Base-by-base conservation (phyloP, 78 protist species). In the Dictyostelium intermedium region DNA sequence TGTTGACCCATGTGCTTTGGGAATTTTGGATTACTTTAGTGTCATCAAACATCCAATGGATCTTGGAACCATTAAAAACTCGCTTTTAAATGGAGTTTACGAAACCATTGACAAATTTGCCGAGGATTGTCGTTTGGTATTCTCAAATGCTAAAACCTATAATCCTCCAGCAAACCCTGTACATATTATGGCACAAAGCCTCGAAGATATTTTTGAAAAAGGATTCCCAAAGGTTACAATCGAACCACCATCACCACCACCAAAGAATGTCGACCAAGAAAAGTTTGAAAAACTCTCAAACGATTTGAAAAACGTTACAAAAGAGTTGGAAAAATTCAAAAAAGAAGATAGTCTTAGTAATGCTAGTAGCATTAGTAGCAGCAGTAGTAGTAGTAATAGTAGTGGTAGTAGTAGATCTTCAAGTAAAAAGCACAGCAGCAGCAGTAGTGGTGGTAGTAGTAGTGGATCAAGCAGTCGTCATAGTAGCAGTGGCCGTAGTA, bases 21-120 rank as follows among this genome's bases (percentile, higher is more conserved):
- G 60, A 25, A 91, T 98, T 63, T 98, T 98, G 23, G 98, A 94
- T 91, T 98, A 98, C 80, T 91, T 97, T 45, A 25, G 8, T 2
- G 41, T 92, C 53, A 92, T 98, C 85, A 95, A 96, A 76, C 80
- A 74, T 16, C 99, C 99, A 39, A 98, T 98, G 99, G 99, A 98
- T 80, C 85, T 98, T 45, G 97, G 96, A 23, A 98, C 99, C 10
- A 95, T 98, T 77, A 74, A 86, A 37, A 8, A 50, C 56, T 93
- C 92, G 14, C 60, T 98, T 27, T 5, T 43, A 11, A 25, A 13
- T 20, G 84, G 96, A 53, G 66, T 53, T 23, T 98, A 92, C 43
- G 32, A 81, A 11, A 39, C 77, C 13, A 25, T 76, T 20, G 86
- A 84, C 10, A 66, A 84, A 60, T 86, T 92, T 84, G 91, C 80